Evolutionary conservation across 2,329 filamentous ascomycete genomes (phyloP).

Genomic region (Cladosporium austrohemisphaericum): DNA sequence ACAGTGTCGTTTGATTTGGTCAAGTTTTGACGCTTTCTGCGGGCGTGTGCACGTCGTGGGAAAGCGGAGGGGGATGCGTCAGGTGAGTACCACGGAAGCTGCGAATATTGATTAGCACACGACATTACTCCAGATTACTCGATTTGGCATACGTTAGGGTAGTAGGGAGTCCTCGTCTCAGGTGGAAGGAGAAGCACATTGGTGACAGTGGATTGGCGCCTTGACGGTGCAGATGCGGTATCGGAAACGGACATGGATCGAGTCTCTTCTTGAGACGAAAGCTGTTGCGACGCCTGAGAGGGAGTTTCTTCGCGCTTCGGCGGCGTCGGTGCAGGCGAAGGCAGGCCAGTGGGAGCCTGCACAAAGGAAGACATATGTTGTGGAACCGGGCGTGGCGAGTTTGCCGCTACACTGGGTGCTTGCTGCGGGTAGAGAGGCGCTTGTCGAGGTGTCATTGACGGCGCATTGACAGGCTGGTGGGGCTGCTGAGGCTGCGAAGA

Average conservation of each 20-base stretch:
- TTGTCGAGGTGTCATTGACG: conserved; percentile 45
- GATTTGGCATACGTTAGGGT: conserved; percentile 43
- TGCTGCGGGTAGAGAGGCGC: conserved; percentile 23
- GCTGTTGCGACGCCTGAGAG: conserved; percentile 15
- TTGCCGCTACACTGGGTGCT: conserved; percentile 12
- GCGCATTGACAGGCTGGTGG: conserved; percentile 18
- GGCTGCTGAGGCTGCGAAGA: conserved; percentile 44
- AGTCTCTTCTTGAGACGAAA: conserved; percentile 6
- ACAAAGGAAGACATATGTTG: conserved; percentile 14
- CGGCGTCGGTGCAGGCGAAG: conserved; percentile 22
- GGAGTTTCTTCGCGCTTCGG: conserved; percentile 11
- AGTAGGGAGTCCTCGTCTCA: conserved; percentile 42
- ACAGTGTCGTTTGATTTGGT: conserved; percentile 39
- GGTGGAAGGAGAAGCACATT: conserved; percentile 17
- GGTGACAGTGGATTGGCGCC: conserved; percentile 19
- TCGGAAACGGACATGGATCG: conserved; percentile 11
- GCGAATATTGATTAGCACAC: conserved; percentile 3
- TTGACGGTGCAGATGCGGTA: conserved; percentile 18
- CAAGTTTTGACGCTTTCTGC: conserved; percentile 41
- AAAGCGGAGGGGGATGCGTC: conserved; percentile 47
- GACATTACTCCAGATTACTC: not conserved
- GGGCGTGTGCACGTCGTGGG: conserved; percentile 48
- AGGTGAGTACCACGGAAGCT: conserved; percentile 60
- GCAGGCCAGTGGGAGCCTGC: conserved; percentile 19
- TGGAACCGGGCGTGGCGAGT: conserved; percentile 10